Evolutionary conservation across 371 early-diverging fungal genomes (phyloP).

Genomic region (Mortierella sp.): DNA sequence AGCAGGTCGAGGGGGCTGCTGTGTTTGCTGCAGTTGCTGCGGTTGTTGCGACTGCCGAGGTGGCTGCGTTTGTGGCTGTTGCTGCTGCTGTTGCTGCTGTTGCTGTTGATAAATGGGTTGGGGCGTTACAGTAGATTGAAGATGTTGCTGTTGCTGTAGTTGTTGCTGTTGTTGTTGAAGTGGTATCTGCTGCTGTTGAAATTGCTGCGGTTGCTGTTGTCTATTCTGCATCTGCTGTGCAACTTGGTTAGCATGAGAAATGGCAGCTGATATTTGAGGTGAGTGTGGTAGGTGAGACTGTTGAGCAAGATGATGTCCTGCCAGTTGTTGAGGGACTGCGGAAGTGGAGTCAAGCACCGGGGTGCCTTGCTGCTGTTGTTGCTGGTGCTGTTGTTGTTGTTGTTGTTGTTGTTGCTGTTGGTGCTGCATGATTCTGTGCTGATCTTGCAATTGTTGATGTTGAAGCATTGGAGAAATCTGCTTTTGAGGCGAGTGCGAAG

Average conservation of each 20-base stretch:
- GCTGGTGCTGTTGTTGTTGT: too few relatives aligned
- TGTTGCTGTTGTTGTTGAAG: neutral
- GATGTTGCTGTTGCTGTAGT: constrained; percentile 9
- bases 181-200: neutral
- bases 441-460: constrained; percentile 20
- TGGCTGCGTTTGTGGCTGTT: constrained; percentile 1
- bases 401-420: constrained; percentile 6
- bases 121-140: constrained; percentile 6
- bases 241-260: constrained; percentile 4
- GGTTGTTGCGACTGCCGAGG: too few relatives aligned
- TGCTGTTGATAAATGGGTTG: constrained; percentile 21
- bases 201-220: constrained; percentile 15
- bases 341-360: neutral
- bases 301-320: constrained; percentile 4
- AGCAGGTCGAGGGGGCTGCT: constrained; percentile 1
- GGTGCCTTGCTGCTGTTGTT: too few relatives aligned
- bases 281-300: constrained; percentile 23
- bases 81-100: constrained; percentile 16
- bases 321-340: constrained; percentile 4
- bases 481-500: constrained; percentile 19
- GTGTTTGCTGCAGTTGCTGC: constrained; percentile 1
- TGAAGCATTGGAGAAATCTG: constrained; percentile 14
- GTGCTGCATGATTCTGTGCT: constrained; percentile 22
- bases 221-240: constrained; percentile 15
- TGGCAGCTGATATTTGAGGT: constrained; percentile 24